Evolutionary conservation across 1,139 yeast genomes (phyloP).

Genomic region (Wickerhamomyces sp.): DNA sequence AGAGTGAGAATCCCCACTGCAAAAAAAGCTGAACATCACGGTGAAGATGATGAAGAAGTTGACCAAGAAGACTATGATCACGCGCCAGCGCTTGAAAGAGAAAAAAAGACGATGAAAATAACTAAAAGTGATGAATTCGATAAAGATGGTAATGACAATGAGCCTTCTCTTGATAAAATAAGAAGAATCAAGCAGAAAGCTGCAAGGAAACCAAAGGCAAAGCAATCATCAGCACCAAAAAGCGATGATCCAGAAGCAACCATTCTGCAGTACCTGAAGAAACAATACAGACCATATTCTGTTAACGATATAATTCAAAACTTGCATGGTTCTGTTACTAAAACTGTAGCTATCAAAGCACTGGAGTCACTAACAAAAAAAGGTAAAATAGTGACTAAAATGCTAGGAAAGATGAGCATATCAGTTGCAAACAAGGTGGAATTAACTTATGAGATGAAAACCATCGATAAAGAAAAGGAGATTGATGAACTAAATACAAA

Average conservation of each 20-base stretch:
- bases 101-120: no score
- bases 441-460: conserved; percentile 1
- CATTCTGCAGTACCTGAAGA: conserved; percentile 29
- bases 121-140: no score
- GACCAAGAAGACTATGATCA: no score
- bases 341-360: conserved; percentile 26
- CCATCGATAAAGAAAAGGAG: conserved; percentile 3
- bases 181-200: no score
- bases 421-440: conserved; percentile 30
- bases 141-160: no score
- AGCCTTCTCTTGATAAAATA: no score
- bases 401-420: conserved; percentile 31
- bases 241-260: conserved; percentile 1
- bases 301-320: conserved; percentile 33
- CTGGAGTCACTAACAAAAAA: conserved; percentile 26
- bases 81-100: no score
- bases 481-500: conserved; percentile 5
- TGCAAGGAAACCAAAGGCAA: no score
- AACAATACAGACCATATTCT: conserved; percentile 38
- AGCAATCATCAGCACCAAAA: no score
- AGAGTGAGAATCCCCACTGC: no score
- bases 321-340: conserved; percentile 30
- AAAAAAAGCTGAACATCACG: no score
- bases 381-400: conserved; percentile 28
- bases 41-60: no score